Conservation (phyloP, 2,329 filamentous ascomycete species). For the Exophiala phaeomuriformis region DNA sequence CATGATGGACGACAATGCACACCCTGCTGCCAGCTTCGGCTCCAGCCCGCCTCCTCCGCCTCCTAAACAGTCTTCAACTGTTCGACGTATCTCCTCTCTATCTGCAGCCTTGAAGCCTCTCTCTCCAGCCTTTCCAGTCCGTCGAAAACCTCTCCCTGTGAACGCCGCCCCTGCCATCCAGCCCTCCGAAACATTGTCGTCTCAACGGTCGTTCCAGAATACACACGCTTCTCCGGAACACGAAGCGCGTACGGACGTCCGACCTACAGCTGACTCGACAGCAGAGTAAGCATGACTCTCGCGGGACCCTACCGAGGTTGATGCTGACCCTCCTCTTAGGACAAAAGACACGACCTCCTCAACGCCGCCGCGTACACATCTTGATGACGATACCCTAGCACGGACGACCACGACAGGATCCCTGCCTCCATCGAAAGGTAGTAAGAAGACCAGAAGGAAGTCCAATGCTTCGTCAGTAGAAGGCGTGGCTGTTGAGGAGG, state of each 20-base stretch:
- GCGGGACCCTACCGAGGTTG: neutral
- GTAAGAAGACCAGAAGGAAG: conserved; percentile 2
- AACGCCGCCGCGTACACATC: too few species aligned
- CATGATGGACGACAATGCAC: conserved; percentile 17
- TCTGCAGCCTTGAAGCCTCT: conserved; percentile 19
- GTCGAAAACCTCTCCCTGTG: conserved; percentile 49
- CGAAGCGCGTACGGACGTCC: conserved; percentile 2
- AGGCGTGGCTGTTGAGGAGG: conserved; percentile 17
- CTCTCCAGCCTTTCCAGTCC: conserved; percentile 35
- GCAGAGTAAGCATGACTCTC: conserved; percentile 7
- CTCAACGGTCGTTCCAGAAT: conserved; percentile 16
- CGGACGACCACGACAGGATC: conserved; percentile 9
- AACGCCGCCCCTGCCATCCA: conserved; percentile 31
- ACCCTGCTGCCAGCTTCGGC: conserved; percentile 10
- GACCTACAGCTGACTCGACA: neutral
- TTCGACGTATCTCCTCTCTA: conserved; percentile 19
- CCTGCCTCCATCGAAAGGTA: conserved; percentile 2
- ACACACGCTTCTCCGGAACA: neutral
- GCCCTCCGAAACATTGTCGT: conserved; percentile 10
- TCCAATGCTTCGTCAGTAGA: conserved; percentile 18
- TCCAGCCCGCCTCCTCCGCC: conserved; percentile 20
- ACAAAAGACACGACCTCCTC: neutral
- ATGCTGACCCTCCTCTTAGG: neutral
- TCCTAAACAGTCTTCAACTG: conserved; percentile 15
- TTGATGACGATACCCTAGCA: neutral